A percentile compares a stretch with the other conserved stretches of the same genome.
phyloP scores from a whole-genome alignment of 176 grass and related monocot species.

The Carex littledalei region DNA sequence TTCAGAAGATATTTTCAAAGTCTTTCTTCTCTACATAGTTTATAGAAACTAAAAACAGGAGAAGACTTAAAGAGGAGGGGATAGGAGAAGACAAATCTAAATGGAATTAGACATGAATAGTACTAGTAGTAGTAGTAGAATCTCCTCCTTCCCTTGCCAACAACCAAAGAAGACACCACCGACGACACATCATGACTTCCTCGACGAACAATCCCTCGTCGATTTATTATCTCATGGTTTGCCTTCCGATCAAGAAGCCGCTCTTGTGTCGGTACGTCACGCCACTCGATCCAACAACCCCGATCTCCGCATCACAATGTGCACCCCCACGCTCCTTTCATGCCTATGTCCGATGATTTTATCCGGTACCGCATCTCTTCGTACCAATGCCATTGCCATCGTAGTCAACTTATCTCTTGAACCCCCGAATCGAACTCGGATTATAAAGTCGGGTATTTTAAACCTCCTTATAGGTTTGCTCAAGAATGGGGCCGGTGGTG shows the following conservation, averaged over 20 bases:
- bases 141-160: neutral
- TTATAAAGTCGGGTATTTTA: constrained; percentile 60
- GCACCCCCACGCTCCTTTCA: constrained; percentile 50
- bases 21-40: neutral
- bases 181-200: neutral
- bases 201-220: neutral
- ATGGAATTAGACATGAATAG: neutral
- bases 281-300: constrained; percentile 60
- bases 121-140: neutral
- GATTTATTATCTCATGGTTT: constrained; percentile 38
- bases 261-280: constrained; percentile 35
- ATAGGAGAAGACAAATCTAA: neutral
- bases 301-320: constrained; percentile 45
- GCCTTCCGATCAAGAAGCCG: constrained; percentile 26
- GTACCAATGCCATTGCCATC: constrained; percentile 39
- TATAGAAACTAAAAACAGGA: neutral
- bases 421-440: constrained; percentile 53
- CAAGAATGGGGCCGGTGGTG: neutral
- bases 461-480: constrained; percentile 65
- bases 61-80: neutral
- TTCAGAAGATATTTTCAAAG: neutral
- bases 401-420: constrained; percentile 84
- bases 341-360: constrained; percentile 53
- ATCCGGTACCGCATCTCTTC: constrained; percentile 30
- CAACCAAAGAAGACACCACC: neutral